Evolutionary conservation across 2,329 filamentous ascomycete species (phyloP).

Genomic region (Fusarium sambucinum): DNA sequence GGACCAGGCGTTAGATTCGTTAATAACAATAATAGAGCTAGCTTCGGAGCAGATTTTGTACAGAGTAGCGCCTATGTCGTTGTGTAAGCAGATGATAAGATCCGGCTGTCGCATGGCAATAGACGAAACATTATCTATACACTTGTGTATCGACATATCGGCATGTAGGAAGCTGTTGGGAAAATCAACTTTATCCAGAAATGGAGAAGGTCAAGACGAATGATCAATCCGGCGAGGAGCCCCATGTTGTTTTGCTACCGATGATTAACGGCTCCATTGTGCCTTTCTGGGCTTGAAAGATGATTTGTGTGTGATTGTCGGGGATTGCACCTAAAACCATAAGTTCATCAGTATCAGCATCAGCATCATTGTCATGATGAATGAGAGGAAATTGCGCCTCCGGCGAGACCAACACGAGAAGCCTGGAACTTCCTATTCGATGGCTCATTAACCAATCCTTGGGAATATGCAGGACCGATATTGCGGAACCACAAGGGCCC

Average conservation of each 20-base stretch:
- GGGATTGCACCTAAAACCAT: slow-evolving; percentile 23
- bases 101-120: not conserved
- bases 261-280: slow-evolving; percentile 34
- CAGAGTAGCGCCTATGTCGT: slow-evolving; percentile 1
- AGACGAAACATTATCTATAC: not conserved
- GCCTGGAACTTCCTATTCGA: slow-evolving; percentile 38
- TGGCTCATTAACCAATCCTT: slow-evolving; percentile 21
- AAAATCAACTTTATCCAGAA: not conserved
- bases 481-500: slow-evolving; percentile 34
- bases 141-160: slow-evolving; percentile 1
- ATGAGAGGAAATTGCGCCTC: slow-evolving; percentile 42
- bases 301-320: slow-evolving; percentile 10
- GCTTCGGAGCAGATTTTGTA: slow-evolving; percentile 16
- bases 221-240: slow-evolving; percentile 12
- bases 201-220: slow-evolving; percentile 2
- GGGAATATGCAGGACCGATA: slow-evolving; percentile 38
- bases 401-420: slow-evolving; percentile 23
- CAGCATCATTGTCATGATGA: not conserved
- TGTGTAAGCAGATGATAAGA: slow-evolving; percentile 2
- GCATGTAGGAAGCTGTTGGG: slow-evolving; percentile 7
- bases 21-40: slow-evolving; percentile 18
- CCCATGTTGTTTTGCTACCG: slow-evolving; percentile 24
- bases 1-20: slow-evolving; percentile 28
- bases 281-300: slow-evolving; percentile 6
- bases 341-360: slow-evolving; percentile 29